Conservation (phyloP, 176 grass and related monocot genomes). For the Puccinellia tenuiflora region DNA sequence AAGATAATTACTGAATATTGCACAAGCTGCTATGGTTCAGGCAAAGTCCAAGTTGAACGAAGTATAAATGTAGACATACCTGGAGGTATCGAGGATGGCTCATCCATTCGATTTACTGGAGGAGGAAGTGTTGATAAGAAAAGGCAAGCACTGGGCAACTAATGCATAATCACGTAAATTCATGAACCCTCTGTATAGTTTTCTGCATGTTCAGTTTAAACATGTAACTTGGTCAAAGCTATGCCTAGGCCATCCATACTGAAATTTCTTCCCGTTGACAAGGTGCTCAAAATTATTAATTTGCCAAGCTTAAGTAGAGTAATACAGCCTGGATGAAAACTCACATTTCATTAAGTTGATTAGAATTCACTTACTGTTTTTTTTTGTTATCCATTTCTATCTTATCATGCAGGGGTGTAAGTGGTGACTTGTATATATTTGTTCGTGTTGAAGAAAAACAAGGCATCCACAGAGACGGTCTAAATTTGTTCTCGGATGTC, state of each 20-base stretch:
- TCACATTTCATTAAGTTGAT: neutral
- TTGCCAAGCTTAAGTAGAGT: neutral
- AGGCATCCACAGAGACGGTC: constrained; percentile 72
- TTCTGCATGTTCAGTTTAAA: constrained; percentile 6
- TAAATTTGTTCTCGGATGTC: constrained; percentile 61
- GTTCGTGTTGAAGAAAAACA: constrained; percentile 61
- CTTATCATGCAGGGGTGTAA: constrained; percentile 46
- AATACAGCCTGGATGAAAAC: neutral
- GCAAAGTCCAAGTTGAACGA: constrained; percentile 50
- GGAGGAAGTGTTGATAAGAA: constrained; percentile 71
- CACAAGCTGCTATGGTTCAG: constrained; percentile 56
- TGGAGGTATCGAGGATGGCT: constrained; percentile 78
- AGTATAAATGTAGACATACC: constrained; percentile 66
- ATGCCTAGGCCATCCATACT: neutral
- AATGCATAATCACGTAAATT: neutral
- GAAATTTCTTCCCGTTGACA: neutral
- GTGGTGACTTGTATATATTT: constrained; percentile 74
- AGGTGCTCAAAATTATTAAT: neutral
- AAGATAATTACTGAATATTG: constrained; percentile 79
- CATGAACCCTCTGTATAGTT: neutral
- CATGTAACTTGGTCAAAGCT: neutral
- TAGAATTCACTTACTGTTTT: neutral
- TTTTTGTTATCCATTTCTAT: constrained; percentile 23
- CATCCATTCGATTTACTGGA: constrained; percentile 56
- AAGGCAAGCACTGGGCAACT: constrained; percentile 39